Conservation (phyloP, 768 basidiomycete genomes). For the Amanita rubescens region DNA sequence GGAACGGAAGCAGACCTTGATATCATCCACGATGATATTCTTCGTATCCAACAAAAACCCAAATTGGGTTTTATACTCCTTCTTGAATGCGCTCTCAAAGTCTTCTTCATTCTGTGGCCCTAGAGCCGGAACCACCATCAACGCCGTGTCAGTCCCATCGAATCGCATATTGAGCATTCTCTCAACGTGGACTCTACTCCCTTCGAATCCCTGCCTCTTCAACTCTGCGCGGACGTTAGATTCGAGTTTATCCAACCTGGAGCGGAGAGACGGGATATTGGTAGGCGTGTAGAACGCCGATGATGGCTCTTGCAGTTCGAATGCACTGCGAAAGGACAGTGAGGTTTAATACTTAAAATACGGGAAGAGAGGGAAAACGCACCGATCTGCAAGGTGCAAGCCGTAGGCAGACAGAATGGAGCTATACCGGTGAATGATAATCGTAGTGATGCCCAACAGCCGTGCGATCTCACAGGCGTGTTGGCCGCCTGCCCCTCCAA, state of each 20-base stretch:
- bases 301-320: slow-evolving; percentile 84
- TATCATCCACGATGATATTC: slow-evolving; percentile 80
- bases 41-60: slow-evolving; percentile 88
- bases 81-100: slow-evolving; percentile 74
- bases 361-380: slow-evolving; percentile 4
- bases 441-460: slow-evolving; percentile 78
- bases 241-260: slow-evolving; percentile 66
- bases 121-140: slow-evolving; percentile 67
- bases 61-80: slow-evolving; percentile 79
- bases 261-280: slow-evolving; percentile 45
- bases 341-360: background rate
- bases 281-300: slow-evolving; percentile 68
- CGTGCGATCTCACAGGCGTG: slow-evolving; percentile 91
- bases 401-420: slow-evolving; percentile 94
- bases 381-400: slow-evolving; percentile 81
- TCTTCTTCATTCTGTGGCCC: slow-evolving; percentile 51
- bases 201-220: slow-evolving; percentile 74
- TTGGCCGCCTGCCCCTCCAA: slow-evolving; percentile 88
- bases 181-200: slow-evolving; percentile 63
- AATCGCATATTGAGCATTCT: slow-evolving; percentile 90
- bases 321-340: slow-evolving; percentile 42
- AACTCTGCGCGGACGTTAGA: slow-evolving; percentile 59
- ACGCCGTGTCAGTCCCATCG: slow-evolving; percentile 86
- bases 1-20: slow-evolving; percentile 57
- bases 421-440: slow-evolving; percentile 85